Percentiles rank a stretch among this genome's conserved stretches.
phyloP scores from a whole-genome alignment of 1,139 yeast species.

The Nadsonia starkeyi-henricii region DNA sequence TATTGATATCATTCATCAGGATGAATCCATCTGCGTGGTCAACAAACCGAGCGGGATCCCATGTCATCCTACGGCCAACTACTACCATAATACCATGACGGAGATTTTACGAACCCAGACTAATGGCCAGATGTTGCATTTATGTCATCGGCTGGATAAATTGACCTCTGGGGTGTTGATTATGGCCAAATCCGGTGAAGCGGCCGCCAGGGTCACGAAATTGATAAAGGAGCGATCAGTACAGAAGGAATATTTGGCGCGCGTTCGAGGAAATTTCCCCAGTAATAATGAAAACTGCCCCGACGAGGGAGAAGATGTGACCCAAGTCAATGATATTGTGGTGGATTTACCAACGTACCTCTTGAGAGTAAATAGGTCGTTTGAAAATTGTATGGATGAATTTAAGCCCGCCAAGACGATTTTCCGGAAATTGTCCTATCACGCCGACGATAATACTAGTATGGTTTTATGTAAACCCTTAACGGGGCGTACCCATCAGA shows the following conservation, averaged over 20 bases:
- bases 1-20: background rate
- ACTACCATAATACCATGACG: background rate
- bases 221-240: background rate
- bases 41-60: background rate
- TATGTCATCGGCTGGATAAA: background rate
- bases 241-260: background rate
- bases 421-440: background rate
- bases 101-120: background rate
- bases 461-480: background rate
- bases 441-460: background rate
- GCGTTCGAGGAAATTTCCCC: background rate
- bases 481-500: background rate
- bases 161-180: background rate
- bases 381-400: background rate
- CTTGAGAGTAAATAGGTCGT: background rate
- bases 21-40: background rate
- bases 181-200: background rate
- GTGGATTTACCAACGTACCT: background rate
- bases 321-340: background rate
- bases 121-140: background rate
- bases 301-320: too few relatives aligned
- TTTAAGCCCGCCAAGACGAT: background rate
- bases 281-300: background rate
- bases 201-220: background rate
- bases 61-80: background rate